Base-by-base conservation (phyloP, 1,139 yeast genomes). In the Protomyces pachydermus region DNA sequence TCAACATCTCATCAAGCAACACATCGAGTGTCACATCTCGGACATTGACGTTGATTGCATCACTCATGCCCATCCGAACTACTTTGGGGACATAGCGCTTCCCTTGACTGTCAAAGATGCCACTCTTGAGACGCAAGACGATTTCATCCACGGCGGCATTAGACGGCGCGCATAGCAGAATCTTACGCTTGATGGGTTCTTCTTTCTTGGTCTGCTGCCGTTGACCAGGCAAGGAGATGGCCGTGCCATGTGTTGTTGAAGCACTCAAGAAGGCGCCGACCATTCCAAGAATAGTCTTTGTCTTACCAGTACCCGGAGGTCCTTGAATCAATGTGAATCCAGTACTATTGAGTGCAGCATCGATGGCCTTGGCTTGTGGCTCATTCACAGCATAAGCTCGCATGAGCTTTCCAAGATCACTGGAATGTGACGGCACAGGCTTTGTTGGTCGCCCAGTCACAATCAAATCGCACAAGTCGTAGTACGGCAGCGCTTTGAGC, bases 141-240 rank as follows among this genome's bases (percentile, higher is more conserved):
- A 95, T 80, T 72, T 95, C 98, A 77, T 95, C 99, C 6, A 95
- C 97, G 9, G 99, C 99, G 0, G 99, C 99, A 77, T 95, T 95
- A 74, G 97, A 90, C 2, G 99, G 99, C 0, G 98, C 98, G 81
- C 98, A 95, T 37, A 95, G 85, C 62, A 95, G 78, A 2, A 95
- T 83, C 62, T 78, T 79, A 45, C 81, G 82, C 62, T 74, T 74
- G 61, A 69, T 65, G 50, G 68, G 68, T 56, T 72, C 72, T 69
- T 74, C 6, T 37, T 73, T 65, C 23, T 56, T 61, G 45, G 65
- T 51, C 54, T 63, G 58, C 45, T 62, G 67, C 4, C 65, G 66
- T 35, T 69, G 71, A 0, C 76, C 77, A 0, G 81, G 79, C 2
- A 76, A 71, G 1, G 72, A 70, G 14, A 82, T 80, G 73, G 72